Conservation (phyloP, 2,329 filamentous ascomycete genomes). For the Penicillium sp. region DNA sequence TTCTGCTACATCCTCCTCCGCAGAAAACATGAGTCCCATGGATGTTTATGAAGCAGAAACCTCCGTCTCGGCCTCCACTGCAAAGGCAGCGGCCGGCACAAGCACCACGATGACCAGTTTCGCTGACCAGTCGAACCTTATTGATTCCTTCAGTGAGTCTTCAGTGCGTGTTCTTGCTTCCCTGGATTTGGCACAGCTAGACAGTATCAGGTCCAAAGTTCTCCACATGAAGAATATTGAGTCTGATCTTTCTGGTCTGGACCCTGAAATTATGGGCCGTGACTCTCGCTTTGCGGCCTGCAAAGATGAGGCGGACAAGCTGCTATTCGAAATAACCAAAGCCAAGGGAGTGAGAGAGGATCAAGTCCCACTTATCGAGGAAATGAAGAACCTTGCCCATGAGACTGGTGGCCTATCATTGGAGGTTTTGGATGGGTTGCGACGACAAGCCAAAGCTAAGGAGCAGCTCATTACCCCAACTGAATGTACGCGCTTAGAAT, state of each 20-base stretch:
- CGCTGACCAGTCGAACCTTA: conserved; percentile 4
- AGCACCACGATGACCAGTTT: not conserved
- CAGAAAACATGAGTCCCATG: conserved; percentile 8
- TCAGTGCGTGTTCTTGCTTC: conserved; percentile 21
- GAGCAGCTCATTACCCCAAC: conserved; percentile 11
- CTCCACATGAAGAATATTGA: conserved; percentile 51
- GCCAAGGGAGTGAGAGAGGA: conserved; percentile 34
- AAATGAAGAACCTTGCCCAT: conserved; percentile 50
- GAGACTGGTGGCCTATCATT: conserved; percentile 50
- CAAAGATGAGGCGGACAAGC: too few relatives aligned
- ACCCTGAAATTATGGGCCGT: conserved; percentile 33
- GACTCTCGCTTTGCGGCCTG: too few relatives aligned
- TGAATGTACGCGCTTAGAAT: conserved; percentile 19
- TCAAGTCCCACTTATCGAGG: conserved; percentile 46
- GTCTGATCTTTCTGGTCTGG: conserved; percentile 46
- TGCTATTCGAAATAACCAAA: too few relatives aligned
- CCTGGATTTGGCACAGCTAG: conserved; percentile 25
- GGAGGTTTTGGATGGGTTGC: conserved; percentile 44
- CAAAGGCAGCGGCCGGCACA: not conserved
- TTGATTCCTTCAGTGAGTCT: conserved; percentile 15
- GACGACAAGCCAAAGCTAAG: conserved; percentile 21
- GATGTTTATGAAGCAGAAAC: conserved; percentile 10
- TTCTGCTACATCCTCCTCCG: conserved; percentile 19
- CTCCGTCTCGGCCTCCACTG: not conserved
- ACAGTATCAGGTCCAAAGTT: conserved; percentile 38